phyloP scores from a whole-genome alignment of 2,329 filamentous ascomycete genomes.

The Xylaria hypoxylon region DNA sequence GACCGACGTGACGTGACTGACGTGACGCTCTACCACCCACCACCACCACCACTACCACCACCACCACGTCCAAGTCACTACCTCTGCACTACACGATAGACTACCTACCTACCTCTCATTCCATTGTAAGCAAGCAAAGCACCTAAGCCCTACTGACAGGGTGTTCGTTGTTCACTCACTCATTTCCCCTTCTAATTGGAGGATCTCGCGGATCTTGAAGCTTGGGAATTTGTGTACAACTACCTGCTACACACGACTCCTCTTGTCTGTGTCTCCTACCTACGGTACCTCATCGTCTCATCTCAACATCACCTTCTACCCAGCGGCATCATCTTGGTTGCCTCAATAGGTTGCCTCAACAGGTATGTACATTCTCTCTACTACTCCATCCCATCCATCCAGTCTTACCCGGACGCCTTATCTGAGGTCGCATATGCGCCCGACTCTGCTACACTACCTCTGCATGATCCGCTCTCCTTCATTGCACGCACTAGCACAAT shows the following conservation, averaged over 20 bases:
- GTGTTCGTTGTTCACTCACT: constrained; percentile 30
- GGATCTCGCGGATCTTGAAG: constrained; percentile 28
- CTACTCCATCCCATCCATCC: constrained; percentile 13
- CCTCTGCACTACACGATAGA: neutral
- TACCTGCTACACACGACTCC: neutral
- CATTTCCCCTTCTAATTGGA: constrained; percentile 28
- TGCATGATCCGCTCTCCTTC: constrained; percentile 36
- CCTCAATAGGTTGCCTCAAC: constrained; percentile 14
- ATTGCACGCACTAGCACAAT: constrained; percentile 31
- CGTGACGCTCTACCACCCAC: constrained; percentile 25
- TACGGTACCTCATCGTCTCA: constrained; percentile 29
- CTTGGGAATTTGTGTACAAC: constrained; percentile 18
- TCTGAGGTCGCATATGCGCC: constrained; percentile 40
- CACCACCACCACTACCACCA: too few species aligned
- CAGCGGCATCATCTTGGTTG: constrained; percentile 22
- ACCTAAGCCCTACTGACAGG: constrained; percentile 35
- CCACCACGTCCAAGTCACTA: constrained; percentile 12
- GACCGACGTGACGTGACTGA: constrained; percentile 27
- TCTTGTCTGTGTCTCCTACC: constrained; percentile 30
- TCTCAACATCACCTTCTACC: constrained; percentile 13
- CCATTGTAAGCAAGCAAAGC: constrained; percentile 33
- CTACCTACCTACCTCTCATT: constrained; percentile 1
- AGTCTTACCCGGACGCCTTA: constrained; percentile 27
- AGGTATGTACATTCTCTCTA: constrained; percentile 34
- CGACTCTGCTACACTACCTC: constrained; percentile 27